These are phyloP conservation scores for Oryza officinalis DNA, from an alignment of 176 grass and related monocot species.

Conservation along the genomic window DNA sequence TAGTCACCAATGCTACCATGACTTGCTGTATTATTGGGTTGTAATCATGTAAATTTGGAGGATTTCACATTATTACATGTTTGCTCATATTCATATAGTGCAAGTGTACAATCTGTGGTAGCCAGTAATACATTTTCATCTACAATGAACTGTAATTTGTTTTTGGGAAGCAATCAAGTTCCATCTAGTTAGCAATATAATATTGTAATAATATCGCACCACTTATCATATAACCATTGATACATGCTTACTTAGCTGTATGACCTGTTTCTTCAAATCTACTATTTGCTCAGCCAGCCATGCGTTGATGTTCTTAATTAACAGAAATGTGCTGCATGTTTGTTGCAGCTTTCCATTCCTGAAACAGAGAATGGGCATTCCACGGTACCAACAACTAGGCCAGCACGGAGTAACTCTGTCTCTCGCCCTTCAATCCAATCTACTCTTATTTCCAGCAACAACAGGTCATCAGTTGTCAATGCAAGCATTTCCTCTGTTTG, in stretches of 20 bases:
- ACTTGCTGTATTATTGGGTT: not conserved
- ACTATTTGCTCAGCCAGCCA: not conserved
- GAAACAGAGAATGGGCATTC: slow-evolving; percentile 70
- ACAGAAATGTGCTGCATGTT: slow-evolving; percentile 33
- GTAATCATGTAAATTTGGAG: slow-evolving; percentile 1
- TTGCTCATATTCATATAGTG: not conserved
- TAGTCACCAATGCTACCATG: not conserved
- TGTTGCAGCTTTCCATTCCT: slow-evolving; percentile 66
- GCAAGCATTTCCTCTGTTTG: slow-evolving; percentile 63
- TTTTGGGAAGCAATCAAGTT: slow-evolving; percentile 8
- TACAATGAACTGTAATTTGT: not conserved
- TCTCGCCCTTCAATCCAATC: slow-evolving; percentile 60
- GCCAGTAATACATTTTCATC: not conserved
- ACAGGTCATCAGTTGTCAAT: slow-evolving; percentile 61
- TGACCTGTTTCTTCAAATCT: slow-evolving; percentile 19
- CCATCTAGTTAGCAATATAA: not conserved
- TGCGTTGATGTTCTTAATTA: slow-evolving; percentile 25
- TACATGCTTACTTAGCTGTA: slow-evolving; percentile 15
- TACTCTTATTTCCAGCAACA: slow-evolving; percentile 46
- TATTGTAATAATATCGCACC: slow-evolving; percentile 1
- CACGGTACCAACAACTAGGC: slow-evolving; percentile 41
- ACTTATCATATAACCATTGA: not conserved
- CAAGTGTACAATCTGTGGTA: not conserved
- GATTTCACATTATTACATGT: not conserved
- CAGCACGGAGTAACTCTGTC: slow-evolving; percentile 73